These are phyloP conservation scores for Phaffia australis DNA, from an alignment of 768 basidiomycete genomes.

Conservation along the genomic window DNA sequence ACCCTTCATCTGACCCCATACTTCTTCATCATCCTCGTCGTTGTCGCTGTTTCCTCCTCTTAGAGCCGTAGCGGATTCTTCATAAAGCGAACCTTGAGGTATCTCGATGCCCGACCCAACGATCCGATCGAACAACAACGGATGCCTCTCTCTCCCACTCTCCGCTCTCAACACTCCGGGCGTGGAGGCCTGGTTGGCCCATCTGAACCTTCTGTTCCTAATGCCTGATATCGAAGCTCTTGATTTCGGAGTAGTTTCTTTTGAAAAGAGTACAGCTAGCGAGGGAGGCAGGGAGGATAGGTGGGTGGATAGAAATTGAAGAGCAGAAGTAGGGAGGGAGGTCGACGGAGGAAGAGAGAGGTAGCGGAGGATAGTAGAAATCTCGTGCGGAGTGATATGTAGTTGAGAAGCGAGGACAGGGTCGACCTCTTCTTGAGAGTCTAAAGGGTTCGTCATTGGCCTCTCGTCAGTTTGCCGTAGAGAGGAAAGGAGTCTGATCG, in stretches of 20 bases:
- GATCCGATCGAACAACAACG: slow-evolving; percentile 3
- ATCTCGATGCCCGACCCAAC: neutral
- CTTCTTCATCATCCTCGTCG: slow-evolving; percentile 11
- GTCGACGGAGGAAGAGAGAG: slow-evolving; percentile 5
- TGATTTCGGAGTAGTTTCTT: neutral
- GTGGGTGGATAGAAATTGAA: slow-evolving; percentile 8
- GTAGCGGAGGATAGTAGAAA: slow-evolving; percentile 1
- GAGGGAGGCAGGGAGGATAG: slow-evolving; percentile 6
- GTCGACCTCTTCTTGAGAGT: no score
- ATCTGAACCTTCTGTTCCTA: slow-evolving; percentile 2
- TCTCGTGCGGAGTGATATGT: neutral
- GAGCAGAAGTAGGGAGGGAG: slow-evolving; percentile 4
- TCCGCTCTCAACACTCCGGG: neutral
- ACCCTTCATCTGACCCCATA: slow-evolving; percentile 10
- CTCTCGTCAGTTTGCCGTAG: no score
- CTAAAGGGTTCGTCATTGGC: no score
- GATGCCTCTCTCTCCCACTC: slow-evolving; percentile 4
- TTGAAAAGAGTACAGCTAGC: slow-evolving; percentile 7
- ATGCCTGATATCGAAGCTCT: slow-evolving; percentile 2
- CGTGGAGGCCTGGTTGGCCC: neutral
- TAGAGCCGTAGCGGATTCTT: no score
- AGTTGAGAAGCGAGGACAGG: no score
- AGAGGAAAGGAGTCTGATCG: no score
- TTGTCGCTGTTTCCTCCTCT: neutral
- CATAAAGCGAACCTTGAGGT: neutral